Evolutionary conservation across 192 early-diverging fungal species (phyloP), one percentile per base, ranked within the genome.

Genomic region (Podila horticola): DNA sequence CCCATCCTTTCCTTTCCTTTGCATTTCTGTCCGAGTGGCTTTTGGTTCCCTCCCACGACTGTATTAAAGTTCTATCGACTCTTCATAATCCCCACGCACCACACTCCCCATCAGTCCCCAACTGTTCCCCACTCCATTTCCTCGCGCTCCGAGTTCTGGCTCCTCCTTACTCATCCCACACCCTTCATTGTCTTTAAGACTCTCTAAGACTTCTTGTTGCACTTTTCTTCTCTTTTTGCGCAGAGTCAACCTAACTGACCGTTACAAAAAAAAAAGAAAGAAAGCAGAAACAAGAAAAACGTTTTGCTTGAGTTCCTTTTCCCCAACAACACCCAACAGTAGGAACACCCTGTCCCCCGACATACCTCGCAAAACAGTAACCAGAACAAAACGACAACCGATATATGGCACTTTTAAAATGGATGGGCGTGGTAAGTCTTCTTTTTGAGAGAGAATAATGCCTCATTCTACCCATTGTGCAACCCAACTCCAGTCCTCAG

Each of bases 341-440:
- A 34, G 33, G 33, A 34, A 34, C 33, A 34, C 33, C 33, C 33
- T 34, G 33, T 7, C 33, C 33, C 33, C 33, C 33, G 7, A 4
- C 2, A 34, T 6, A 34, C 6, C 33, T 5, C 33, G n/a, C 33
- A 34, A 34, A 34, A 34, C 33, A 34, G 7, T 34, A 34, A 34
- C 33, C 33, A 34, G 5, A 6, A 34, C 33, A 55, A 6, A 1
- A 6, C 6, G 22, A 12, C 24, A 31, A 34, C 22, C 67, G 5
- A 17, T 82, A 71, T 45, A 88, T 85, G 64, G 84, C 87, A 34
- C 66, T 88, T 33, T 83, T 88, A 65, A 88, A 88, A 76, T 82
- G 83, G 83, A 84, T 88, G 81, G 87, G 87, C 62, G 71, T 88
- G 75, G 87, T 88, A 86, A 74, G 66, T 74, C 34, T 15, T 30